These are phyloP conservation scores for Nitzschia palea DNA, from an alignment of 108 stramenopile species.

Conservation along the genomic window DNA sequence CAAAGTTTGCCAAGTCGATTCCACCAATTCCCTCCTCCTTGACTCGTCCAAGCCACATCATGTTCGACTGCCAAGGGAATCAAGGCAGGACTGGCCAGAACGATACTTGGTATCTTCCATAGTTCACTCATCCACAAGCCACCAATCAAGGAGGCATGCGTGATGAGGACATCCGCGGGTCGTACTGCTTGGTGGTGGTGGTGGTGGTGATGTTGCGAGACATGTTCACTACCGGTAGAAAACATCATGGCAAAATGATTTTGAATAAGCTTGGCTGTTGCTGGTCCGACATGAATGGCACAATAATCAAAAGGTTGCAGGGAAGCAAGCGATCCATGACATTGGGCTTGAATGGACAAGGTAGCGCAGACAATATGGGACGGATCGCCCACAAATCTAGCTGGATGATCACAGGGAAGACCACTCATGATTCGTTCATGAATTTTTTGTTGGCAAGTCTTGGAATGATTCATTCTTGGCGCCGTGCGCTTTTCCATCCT, in stretches of 20 bases:
- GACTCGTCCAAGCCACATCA: constrained; percentile 15
- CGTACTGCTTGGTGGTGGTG: too few species aligned
- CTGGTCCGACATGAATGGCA: constrained; percentile 9
- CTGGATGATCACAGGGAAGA: neutral
- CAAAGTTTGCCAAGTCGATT: constrained; percentile 11
- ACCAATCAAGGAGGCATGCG: constrained; percentile 18
- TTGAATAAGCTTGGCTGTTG: neutral
- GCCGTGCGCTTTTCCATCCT: neutral
- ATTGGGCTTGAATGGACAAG: neutral
- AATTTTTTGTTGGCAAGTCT: too few species aligned
- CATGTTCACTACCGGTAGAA: too few species aligned
- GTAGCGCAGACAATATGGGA: neutral
- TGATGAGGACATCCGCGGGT: constrained; percentile 18
- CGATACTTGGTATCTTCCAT: constrained; percentile 16
- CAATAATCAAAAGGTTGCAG: constrained; percentile 11
- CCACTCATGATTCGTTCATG: neutral
- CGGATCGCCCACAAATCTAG: neutral
- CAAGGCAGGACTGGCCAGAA: neutral
- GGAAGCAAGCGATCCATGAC: neutral
- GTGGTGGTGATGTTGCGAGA: too few species aligned
- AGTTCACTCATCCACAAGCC: constrained; percentile 17
- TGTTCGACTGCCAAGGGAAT: constrained; percentile 21
- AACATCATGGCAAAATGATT: neutral
- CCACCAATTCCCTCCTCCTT: neutral
- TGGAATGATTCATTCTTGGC: too few species aligned